Evolutionary conservation across 192 early-diverging fungal genomes (phyloP).

Genomic region (Podila minutissima): DNA sequence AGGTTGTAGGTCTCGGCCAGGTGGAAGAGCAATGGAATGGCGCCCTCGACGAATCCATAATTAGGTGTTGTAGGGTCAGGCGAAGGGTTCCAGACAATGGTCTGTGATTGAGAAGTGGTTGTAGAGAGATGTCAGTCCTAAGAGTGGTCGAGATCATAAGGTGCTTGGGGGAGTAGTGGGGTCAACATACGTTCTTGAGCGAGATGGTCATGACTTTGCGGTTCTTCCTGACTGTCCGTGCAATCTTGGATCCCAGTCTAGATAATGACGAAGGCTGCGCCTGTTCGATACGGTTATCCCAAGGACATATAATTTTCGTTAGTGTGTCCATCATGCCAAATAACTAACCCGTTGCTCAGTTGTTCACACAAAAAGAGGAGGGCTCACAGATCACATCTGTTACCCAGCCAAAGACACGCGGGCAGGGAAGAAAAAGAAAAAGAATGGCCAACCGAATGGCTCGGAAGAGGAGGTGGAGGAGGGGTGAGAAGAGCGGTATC

Average conservation of each 20-base stretch:
- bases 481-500: too few relatives aligned
- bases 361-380: not conserved
- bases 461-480: too few relatives aligned
- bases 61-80: constrained; percentile 71
- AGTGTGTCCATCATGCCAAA: not conserved
- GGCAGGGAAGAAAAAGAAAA: not conserved
- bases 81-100: constrained; percentile 83
- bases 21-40: constrained; percentile 60
- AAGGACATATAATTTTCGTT: not conserved
- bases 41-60: constrained; percentile 74
- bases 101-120: constrained; percentile 49
- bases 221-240: constrained; percentile 54
- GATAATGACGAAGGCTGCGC: constrained; percentile 40
- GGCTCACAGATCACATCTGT: not conserved
- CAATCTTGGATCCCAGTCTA: constrained; percentile 49
- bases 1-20: constrained; percentile 62
- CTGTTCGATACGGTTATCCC: not conserved
- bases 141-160: not conserved
- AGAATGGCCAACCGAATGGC: not conserved
- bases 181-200: constrained; percentile 61
- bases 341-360: not conserved
- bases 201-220: constrained; percentile 67
- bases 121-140: not conserved
- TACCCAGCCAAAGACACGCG: not conserved
- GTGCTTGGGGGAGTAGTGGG: not conserved